Conservation (phyloP, 352 stramenopile species). For the Phytophthora idaei region DNA sequence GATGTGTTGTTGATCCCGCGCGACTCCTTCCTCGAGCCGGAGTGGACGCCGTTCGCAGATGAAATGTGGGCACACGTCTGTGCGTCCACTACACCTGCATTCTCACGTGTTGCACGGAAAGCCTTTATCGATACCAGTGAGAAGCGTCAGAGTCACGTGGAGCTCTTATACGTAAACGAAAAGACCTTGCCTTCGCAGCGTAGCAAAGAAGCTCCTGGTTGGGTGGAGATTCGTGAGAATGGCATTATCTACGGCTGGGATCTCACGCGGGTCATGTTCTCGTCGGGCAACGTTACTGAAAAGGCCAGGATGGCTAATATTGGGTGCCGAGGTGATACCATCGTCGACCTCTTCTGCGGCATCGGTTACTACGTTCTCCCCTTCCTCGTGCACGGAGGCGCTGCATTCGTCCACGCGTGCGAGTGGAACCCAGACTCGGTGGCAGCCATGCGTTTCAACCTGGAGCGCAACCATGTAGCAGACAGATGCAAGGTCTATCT, state of each 20-base stretch:
- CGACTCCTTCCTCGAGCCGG: conserved; percentile 60
- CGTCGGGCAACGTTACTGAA: conserved; percentile 96
- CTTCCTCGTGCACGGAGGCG: conserved; percentile 92
- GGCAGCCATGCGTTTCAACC: conserved; percentile 90
- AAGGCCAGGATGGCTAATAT: conserved; percentile 94
- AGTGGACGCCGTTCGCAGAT: conserved; percentile 58
- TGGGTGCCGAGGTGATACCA: conserved; percentile 83
- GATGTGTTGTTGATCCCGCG: conserved; percentile 77
- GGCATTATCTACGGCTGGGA: conserved; percentile 96
- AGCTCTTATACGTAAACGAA: conserved; percentile 69
- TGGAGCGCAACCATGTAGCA: conserved; percentile 91
- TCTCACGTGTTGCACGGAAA: conserved; percentile 82
- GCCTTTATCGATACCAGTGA: conserved; percentile 79
- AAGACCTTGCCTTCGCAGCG: conserved; percentile 43
- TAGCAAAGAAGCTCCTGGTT: conserved; percentile 49
- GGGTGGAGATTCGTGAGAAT: conserved; percentile 93
- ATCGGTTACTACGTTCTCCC: conserved; percentile 98
- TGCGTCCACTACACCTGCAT: conserved; percentile 47
- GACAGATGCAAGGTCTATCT: conserved; percentile 78
- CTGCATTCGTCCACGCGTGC: conserved; percentile 91
- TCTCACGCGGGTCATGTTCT: conserved; percentile 97
- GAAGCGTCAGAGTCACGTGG: conserved; percentile 81
- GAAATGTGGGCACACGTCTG: conserved; percentile 78
- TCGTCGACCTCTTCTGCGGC: conserved; percentile 97
- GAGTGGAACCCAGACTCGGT: conserved; percentile 97